Evolutionary conservation across 2,329 filamentous ascomycete species (phyloP).

Genomic region (Aphanoascus verrucosus): DNA sequence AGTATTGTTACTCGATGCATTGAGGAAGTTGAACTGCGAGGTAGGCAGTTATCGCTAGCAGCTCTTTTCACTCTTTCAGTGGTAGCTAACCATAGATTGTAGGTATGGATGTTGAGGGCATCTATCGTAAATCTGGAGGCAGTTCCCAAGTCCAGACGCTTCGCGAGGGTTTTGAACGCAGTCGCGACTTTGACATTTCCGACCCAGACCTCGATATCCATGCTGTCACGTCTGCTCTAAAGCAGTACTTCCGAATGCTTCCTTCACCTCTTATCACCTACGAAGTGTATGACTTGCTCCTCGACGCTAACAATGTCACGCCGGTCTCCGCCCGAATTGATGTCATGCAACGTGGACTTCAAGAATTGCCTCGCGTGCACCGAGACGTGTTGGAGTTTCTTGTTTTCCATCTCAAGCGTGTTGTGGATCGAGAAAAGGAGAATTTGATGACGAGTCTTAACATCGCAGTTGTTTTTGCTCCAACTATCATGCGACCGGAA

Average conservation of each 20-base stretch:
- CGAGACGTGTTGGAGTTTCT: slow-evolving; percentile 85
- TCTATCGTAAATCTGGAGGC: slow-evolving; percentile 94
- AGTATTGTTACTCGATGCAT: slow-evolving; percentile 87
- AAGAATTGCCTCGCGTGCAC: slow-evolving; percentile 70
- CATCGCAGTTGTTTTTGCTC: slow-evolving; percentile 90
- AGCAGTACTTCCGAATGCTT: slow-evolving; percentile 94
- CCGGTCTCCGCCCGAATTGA: slow-evolving; percentile 57
- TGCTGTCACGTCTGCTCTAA: slow-evolving; percentile 85
- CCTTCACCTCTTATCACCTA: slow-evolving; percentile 83
- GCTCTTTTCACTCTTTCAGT: background rate
- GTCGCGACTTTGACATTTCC: slow-evolving; percentile 74
- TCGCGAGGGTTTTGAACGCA: slow-evolving; percentile 78
- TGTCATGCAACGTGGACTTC: slow-evolving; percentile 62
- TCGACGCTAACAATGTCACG: slow-evolving; percentile 57
- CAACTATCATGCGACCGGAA: slow-evolving; percentile 88
- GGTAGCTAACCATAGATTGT: background rate
- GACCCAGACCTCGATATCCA: slow-evolving; percentile 92
- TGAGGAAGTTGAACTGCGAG: slow-evolving; percentile 87
- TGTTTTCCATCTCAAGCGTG: slow-evolving; percentile 81
- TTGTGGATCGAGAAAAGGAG: slow-evolving; percentile 69
- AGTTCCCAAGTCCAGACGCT: slow-evolving; percentile 83
- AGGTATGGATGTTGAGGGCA: slow-evolving; percentile 89
- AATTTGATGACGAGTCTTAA: slow-evolving; percentile 98
- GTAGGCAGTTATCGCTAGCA: slow-evolving; percentile 30
- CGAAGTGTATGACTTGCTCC: slow-evolving; percentile 77